phyloP scores from a whole-genome alignment of 305 asterid genomes.

The Plantago coronopus region DNA sequence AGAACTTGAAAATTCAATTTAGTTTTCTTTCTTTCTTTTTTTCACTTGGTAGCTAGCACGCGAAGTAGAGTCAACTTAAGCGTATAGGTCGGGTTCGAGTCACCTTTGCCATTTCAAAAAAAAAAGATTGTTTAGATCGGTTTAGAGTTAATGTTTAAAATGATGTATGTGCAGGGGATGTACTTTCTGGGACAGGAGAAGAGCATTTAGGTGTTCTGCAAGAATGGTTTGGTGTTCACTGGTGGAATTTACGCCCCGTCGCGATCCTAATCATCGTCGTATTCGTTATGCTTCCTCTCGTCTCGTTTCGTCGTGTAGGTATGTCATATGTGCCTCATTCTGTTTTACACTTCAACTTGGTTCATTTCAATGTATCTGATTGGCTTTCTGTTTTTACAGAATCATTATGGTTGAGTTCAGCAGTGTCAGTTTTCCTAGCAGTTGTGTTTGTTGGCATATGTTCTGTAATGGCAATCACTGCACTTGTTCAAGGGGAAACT shows the following conservation, averaged over 20 bases:
- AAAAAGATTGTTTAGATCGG: no score
- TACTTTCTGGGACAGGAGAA: constrained; percentile 75
- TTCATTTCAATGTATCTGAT: neutral
- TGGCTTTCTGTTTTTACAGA: constrained; percentile 39
- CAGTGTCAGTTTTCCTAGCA: constrained; percentile 67
- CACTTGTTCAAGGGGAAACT: constrained; percentile 57
- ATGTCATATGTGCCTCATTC: constrained; percentile 10
- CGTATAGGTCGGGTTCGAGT: no score
- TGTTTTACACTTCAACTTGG: neutral
- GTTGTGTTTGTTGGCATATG: constrained; percentile 78
- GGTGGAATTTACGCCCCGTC: constrained; percentile 84
- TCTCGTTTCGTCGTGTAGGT: constrained; percentile 87
- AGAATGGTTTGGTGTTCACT: constrained; percentile 87
- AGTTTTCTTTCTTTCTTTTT: no score
- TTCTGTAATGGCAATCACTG: constrained; percentile 63
- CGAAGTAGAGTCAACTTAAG: no score
- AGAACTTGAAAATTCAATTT: neutral
- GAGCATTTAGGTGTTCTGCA: constrained; percentile 83
- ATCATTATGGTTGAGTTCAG: constrained; percentile 80
- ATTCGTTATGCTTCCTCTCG: constrained; percentile 67
- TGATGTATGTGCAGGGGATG: constrained; percentile 57
- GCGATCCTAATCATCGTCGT: constrained; percentile 56
- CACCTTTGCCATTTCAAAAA: no score
- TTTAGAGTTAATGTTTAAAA: neutral
- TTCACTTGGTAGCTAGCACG: no score